A percentile compares a stretch with the other conserved stretches of the same genome.
These are phyloP conservation scores for Pichia terricola DNA, from an alignment of 1,139 yeast genomes.

Conservation along the genomic window DNA sequence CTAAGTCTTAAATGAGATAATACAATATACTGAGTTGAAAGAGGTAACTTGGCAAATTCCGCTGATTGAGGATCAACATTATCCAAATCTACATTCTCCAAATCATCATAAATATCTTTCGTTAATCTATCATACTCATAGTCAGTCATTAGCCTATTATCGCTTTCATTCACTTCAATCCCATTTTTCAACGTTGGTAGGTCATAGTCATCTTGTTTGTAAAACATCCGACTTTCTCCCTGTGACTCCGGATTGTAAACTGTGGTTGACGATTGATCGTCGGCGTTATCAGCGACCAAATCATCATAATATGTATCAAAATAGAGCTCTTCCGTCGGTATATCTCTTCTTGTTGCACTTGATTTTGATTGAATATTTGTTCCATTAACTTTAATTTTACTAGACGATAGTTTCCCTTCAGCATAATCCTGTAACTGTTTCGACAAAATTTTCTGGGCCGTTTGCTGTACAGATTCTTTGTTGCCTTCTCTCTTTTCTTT, in stretches of 20 bases:
- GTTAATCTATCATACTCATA: constrained; percentile 60
- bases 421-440: constrained; percentile 62
- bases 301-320: constrained; percentile 25
- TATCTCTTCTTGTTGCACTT: constrained; percentile 2
- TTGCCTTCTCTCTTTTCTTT: constrained; percentile 69
- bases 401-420: constrained; percentile 22
- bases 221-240: constrained; percentile 23
- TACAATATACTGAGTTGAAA: constrained; percentile 80
- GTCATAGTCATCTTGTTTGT: constrained; percentile 70
- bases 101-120: constrained; percentile 51
- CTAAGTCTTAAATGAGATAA: constrained; percentile 72
- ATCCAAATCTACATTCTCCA: constrained; percentile 64
- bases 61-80: constrained; percentile 60
- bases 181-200: constrained; percentile 52
- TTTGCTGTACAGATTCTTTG: constrained; percentile 55
- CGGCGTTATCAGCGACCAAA: constrained; percentile 17
- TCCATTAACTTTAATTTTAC: background rate
- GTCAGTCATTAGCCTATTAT: constrained; percentile 65
- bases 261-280: constrained; percentile 9
- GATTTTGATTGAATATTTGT: constrained; percentile 1
- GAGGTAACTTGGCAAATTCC: constrained; percentile 58
- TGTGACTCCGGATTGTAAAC: constrained; percentile 6
- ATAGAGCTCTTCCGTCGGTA: constrained; percentile 6
- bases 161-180: constrained; percentile 36
- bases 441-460: constrained; percentile 77